phyloP scores from a whole-genome alignment of 371 early-diverging fungal species.

The Smittium culicis region DNA sequence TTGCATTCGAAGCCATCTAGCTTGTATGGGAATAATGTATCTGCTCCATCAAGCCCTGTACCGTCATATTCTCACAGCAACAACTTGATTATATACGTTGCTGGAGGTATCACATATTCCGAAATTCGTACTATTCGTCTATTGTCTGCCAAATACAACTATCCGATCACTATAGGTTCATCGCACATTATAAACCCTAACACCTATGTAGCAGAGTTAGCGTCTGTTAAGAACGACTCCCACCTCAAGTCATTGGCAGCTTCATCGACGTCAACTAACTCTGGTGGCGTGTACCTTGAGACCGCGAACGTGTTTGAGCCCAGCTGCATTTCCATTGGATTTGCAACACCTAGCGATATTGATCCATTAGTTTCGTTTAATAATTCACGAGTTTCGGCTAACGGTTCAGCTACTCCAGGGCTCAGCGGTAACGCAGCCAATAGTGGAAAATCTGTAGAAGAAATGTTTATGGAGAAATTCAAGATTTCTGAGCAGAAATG shows the following conservation, averaged over 20 bases:
- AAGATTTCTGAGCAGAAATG: background rate
- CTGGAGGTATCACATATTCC: conserved; percentile 84
- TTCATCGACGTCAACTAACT: background rate
- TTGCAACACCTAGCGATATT: background rate
- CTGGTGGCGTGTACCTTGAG: background rate
- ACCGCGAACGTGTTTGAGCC: background rate
- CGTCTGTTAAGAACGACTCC: background rate
- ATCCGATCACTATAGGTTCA: conserved; percentile 71
- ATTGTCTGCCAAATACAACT: conserved; percentile 44
- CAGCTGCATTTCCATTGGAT: background rate
- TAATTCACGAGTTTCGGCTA: background rate
- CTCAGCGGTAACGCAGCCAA: background rate
- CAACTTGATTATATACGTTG: conserved; percentile 61
- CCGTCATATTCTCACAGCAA: conserved; percentile 20
- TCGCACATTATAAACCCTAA: conserved; percentile 45
- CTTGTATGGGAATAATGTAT: background rate
- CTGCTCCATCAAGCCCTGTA: conserved; percentile 7
- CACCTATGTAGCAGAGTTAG: conserved; percentile 21
- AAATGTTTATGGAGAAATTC: conserved; percentile 8
- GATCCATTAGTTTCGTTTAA: background rate
- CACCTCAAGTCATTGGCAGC: background rate
- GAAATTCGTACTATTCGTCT: conserved; percentile 83
- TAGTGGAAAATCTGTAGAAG: background rate
- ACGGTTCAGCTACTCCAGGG: background rate
- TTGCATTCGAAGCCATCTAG: background rate